Evolutionary conservation across 306 rosid genomes (phyloP).

Genomic region (Gastrolobium villosum): DNA sequence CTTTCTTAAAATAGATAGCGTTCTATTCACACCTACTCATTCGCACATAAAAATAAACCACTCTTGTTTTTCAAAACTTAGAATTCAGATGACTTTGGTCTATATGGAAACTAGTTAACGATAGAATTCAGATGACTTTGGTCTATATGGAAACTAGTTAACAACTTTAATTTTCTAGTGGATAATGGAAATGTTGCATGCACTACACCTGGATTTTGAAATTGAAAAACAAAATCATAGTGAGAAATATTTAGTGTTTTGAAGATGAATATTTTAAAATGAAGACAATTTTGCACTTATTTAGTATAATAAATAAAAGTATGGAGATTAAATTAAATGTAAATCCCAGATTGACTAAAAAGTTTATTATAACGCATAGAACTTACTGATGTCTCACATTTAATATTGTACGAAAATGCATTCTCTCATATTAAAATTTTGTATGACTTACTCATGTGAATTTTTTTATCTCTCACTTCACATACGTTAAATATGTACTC

Average conservation of each 20-base stretch:
- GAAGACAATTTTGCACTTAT: not conserved
- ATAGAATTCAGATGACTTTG: not conserved
- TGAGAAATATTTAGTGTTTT: no score
- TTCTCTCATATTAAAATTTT: no score
- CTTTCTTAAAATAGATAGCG: not conserved
- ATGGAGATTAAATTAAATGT: not conserved
- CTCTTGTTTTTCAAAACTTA: not conserved
- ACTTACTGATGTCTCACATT: not conserved
- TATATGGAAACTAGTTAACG: not conserved
- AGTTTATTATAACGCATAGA: not conserved
- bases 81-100: slow-evolving; percentile 1
- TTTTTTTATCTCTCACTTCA: no score
- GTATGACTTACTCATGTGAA: no score
- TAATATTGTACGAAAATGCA: not conserved
- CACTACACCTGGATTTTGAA: no score
- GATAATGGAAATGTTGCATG: not conserved
- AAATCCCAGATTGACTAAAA: not conserved
- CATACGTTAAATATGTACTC: no score
- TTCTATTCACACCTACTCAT: slow-evolving; percentile 15
- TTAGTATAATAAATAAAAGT: not conserved
- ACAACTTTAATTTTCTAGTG: not conserved
- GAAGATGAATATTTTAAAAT: not conserved
- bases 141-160: not conserved
- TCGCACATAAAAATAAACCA: no score
- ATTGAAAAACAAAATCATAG: no score